Evolutionary conservation across 768 basidiomycete genomes (phyloP), one percentile per base, ranked within the genome.

Genomic region (Naganishia friedmannii): DNA sequence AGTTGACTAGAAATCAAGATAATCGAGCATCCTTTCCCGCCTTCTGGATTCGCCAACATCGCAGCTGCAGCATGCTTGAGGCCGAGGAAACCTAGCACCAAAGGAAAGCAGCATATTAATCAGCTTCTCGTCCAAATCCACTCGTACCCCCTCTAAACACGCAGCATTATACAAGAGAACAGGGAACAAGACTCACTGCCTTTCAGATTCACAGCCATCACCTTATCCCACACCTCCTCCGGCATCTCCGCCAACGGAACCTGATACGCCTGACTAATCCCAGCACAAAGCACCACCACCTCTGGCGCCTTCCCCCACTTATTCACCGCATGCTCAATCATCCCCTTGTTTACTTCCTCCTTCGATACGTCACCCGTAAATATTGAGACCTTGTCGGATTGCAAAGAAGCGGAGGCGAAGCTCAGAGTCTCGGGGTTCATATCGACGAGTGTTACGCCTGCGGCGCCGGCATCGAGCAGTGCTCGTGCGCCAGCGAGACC

Each of bases 221-320:
- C 67, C n/a, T 53, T 55, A 56, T 68, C 67, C 48, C 48, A 68
- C 12, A 46, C 54, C 54, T 68, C 67, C 60, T 63, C 60, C 60
- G 37, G 39, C 60, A 63, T 63, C n/a, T 63, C 60, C 42, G 42
- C 60, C 60, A 63, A 45, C 42, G 60, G 60, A 7, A 68, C 54
- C 42, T 54, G 53, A 29, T n/a, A 39, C 19, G 54, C 67, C 39
- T 68, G 67, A 7, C 28, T 34, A 37, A 68, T 68, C 19, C 67
- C 67, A 6, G 67, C 67, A 29, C 54, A 54, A 28, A 68, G 37
- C 31, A 68, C 67, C 19, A 55, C 54, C 34, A 68, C 54, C 32
- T 68, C 67, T 4, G 60, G 60, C n/a, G 37, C 32, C 54, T 56
- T 68, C 15, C 67, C 67, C 53, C 51, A 68, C 67, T 23, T 39